A percentile compares a stretch with the other conserved stretches of the same genome.
Conservation (phyloP, 768 basidiomycete species). For the Pilatotrama ljubarskyi region DNA sequence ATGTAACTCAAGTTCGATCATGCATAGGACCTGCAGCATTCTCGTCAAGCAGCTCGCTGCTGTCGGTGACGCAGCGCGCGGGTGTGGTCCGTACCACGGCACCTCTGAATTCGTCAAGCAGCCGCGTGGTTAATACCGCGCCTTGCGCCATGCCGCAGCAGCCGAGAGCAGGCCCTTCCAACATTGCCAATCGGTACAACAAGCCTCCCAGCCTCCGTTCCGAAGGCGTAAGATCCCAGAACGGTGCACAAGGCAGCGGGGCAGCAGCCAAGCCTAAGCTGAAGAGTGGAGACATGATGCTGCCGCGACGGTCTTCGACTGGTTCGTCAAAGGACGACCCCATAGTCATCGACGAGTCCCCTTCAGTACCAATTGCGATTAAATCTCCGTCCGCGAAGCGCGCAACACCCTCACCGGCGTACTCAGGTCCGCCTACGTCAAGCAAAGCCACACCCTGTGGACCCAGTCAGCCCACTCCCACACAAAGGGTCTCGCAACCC, state of each 20-base stretch:
- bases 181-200: background rate
- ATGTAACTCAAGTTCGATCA: background rate
- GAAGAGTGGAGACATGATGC: too few relatives aligned
- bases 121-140: background rate
- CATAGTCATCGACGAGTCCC: constrained; percentile 1
- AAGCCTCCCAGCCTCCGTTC: background rate
- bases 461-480: background rate
- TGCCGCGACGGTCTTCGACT: background rate
- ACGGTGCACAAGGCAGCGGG: too few relatives aligned
- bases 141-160: background rate
- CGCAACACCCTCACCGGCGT: background rate
- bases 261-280: background rate
- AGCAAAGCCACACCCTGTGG: background rate
- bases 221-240: background rate
- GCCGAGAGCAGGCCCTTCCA: background rate
- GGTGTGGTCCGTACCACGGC: background rate
- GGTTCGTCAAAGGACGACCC: constrained; percentile 1
- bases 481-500: background rate
- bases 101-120: constrained; percentile 3
- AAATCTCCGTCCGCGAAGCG: background rate
- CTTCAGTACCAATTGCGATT: background rate
- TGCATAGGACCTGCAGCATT: background rate
- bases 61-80: background rate
- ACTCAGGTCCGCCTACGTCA: background rate
- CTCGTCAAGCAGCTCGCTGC: constrained; percentile 7